A percentile compares a stretch with the other conserved stretches of the same genome.
These are phyloP conservation scores for Pythium dissotocum DNA, from an alignment of 352 stramenopile species.

Conservation along the genomic window DNA sequence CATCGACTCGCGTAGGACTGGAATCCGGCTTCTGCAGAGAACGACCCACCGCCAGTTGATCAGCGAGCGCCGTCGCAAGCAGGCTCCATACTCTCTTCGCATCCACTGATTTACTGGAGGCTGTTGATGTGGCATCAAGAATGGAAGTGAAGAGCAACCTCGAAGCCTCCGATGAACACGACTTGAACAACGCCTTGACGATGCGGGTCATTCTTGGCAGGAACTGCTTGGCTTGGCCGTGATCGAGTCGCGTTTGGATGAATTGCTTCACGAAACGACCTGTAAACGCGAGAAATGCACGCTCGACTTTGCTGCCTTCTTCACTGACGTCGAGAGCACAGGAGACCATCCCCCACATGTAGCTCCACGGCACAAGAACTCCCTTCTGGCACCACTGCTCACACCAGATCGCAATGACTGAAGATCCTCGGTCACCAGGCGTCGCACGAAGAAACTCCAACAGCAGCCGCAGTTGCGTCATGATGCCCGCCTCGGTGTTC, in stretches of 20 bases:
- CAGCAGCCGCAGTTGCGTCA: constrained; percentile 25
- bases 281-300: constrained; percentile 13
- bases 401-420: constrained; percentile 52
- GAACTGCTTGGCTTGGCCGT: constrained; percentile 2
- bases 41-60: neutral
- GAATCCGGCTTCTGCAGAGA: neutral
- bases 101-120: neutral
- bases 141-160: constrained; percentile 2
- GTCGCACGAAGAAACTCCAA: constrained; percentile 19
- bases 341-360: constrained; percentile 38
- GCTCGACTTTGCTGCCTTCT: neutral
- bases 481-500: constrained; percentile 22
- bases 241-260: neutral
- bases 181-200: constrained; percentile 3
- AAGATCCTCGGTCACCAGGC: constrained; percentile 9
- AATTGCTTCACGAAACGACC: constrained; percentile 14
- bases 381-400: constrained; percentile 36
- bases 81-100: neutral
- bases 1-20: neutral
- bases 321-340: neutral
- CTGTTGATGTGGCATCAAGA: constrained; percentile 1
- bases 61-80: neutral
- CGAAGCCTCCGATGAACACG: neutral
- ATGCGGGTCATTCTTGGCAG: constrained; percentile 11
- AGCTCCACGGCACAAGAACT: constrained; percentile 41